These are phyloP conservation scores for Micractinium sp. DNA, from an alignment of 139 green algal genomes.

Conservation along the genomic window DNA sequence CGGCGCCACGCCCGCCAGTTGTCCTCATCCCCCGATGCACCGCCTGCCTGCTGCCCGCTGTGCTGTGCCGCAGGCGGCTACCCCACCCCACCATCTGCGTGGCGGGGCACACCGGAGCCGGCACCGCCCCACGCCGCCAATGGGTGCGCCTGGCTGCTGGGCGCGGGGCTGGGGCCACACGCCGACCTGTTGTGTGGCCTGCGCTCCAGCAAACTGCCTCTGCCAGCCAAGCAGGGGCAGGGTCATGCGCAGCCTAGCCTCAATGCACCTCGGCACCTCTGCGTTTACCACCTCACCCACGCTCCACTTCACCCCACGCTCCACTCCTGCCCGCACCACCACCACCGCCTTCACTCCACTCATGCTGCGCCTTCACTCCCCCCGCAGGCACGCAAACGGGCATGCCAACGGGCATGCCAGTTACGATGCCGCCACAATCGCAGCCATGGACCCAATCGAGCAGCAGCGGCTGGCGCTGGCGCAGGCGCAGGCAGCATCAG, in stretches of 20 bases:
- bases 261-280: not conserved
- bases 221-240: too few relatives aligned
- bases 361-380: not conserved
- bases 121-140: not conserved
- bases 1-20: too few relatives aligned
- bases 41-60: not conserved
- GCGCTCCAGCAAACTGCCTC: too few relatives aligned
- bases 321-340: not conserved
- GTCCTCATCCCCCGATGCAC: too few relatives aligned
- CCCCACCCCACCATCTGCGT: not conserved
- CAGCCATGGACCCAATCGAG: conserved; percentile 27
- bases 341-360: too few relatives aligned
- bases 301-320: too few relatives aligned
- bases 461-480: conserved; percentile 32
- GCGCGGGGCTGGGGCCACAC: too few relatives aligned
- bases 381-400: not conserved
- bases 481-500: not conserved
- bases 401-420: not conserved
- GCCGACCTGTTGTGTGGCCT: too few relatives aligned
- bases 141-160: not conserved
- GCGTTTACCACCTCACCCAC: too few relatives aligned
- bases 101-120: not conserved
- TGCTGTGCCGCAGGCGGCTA: not conserved
- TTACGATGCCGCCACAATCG: not conserved
- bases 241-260: not conserved